Evolutionary conservation across 345 rosid species (phyloP), one percentile per base, ranked within the genome.

Genomic region (Carallia brachiata): DNA sequence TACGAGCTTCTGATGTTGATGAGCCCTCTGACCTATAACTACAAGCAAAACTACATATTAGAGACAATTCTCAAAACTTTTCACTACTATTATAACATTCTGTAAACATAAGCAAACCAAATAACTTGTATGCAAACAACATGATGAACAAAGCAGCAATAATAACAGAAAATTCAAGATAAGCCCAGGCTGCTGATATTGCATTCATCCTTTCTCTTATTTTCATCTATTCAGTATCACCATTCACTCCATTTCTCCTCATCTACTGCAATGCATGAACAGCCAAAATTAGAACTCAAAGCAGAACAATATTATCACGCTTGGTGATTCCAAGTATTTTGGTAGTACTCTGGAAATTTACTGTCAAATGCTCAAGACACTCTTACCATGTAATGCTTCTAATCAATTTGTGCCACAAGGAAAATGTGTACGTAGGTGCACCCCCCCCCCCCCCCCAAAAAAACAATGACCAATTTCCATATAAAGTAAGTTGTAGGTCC

Each of bases 1-100:
- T 90, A 76, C 89, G 90, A 75, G 91, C 79, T 75, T 90, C 98
- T 75, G 85, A 70, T 70, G 85, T 87, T 36, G 93, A 82, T 66
- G 94, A 82, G 65, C 95, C 98, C 74, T 82, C 98, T 74, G 97
- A 92, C 80, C 89, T 89, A 82, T 72, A 77, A 84, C 84, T 81
- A 76, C 56, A 69, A 72, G 50, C 48, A 65, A 28, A 70, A 61
- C 54, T 66, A 66, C 69, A 56, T 40, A 53, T 61, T 44, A 48
- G 5, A 19, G 47, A 28, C 56, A 53, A 54, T 5, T n/a, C 23
- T 23, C 27, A 61, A 30, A 15, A 15, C 12, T 44, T 9, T 50
- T 5, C 34, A 23, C 30, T 40, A 6, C 9, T 39, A 27, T 27
- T 13, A 23, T 4, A 23, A 9, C 6, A 34, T 2, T 44, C 23